Conservation (phyloP, 306 rosid species). For the Chamaecrista fasciculata region DNA sequence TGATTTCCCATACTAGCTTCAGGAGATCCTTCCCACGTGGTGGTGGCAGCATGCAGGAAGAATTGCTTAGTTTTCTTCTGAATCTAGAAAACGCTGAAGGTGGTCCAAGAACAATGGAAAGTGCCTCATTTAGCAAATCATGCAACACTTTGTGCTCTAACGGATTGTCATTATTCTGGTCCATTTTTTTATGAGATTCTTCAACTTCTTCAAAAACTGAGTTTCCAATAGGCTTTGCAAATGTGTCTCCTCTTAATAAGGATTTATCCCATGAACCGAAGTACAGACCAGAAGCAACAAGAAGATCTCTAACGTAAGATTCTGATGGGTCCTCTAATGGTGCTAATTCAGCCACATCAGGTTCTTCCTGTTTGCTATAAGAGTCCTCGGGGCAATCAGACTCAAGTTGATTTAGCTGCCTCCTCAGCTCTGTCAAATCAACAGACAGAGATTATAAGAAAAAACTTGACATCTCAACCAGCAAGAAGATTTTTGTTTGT, state of each 20-base stretch:
- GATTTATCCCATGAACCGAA: slow-evolving; percentile 70
- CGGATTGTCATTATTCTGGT: slow-evolving; percentile 34
- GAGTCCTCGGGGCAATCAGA: slow-evolving; percentile 49
- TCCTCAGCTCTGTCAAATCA: slow-evolving; percentile 66
- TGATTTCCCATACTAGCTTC: slow-evolving; percentile 62
- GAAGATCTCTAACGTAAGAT: slow-evolving; percentile 78
- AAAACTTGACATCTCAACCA: slow-evolving; percentile 14
- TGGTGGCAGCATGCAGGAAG: slow-evolving; percentile 40
- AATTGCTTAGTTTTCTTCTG: slow-evolving; percentile 50
- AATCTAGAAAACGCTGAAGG: slow-evolving; percentile 45
- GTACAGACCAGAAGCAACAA: slow-evolving; percentile 85
- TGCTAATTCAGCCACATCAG: slow-evolving; percentile 45
- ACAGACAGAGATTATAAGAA: slow-evolving; percentile 26
- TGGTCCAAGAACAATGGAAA: slow-evolving; percentile 64
- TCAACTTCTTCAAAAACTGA: slow-evolving; percentile 83
- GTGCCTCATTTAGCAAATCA: slow-evolving; percentile 82
- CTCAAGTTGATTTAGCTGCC: slow-evolving; percentile 82
- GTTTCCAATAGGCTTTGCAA: slow-evolving; percentile 63
- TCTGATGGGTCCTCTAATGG: slow-evolving; percentile 73
- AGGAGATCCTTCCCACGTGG: slow-evolving; percentile 66
- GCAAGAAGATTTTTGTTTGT: background rate
- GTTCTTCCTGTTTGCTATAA: slow-evolving; percentile 40
- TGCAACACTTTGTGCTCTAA: slow-evolving; percentile 56
- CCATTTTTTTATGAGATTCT: slow-evolving; percentile 52
- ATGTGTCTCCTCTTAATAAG: slow-evolving; percentile 57